These are phyloP conservation scores for Suhomyces sp. DNA, from an alignment of 805 yeast species.

Conservation along the genomic window DNA sequence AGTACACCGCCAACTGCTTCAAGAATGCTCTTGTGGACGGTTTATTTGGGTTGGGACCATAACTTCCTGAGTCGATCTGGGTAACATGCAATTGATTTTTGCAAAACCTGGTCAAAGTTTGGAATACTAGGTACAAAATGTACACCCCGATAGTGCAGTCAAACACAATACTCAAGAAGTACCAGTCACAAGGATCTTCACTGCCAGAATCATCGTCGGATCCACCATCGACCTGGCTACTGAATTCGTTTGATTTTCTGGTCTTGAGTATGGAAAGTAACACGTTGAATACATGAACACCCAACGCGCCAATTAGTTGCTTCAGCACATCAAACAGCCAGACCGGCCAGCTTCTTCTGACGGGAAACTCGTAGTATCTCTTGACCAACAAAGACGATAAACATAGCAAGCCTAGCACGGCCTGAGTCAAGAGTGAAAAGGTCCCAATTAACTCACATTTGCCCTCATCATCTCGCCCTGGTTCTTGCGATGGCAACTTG, in stretches of 20 bases:
- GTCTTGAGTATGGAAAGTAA: constrained; percentile 61
- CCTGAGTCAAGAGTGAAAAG: constrained; percentile 77
- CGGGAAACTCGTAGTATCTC: constrained; percentile 74
- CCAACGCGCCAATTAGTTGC: constrained; percentile 83
- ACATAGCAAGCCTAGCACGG: constrained; percentile 71
- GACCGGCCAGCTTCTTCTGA: constrained; percentile 77
- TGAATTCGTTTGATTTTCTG: constrained; percentile 1
- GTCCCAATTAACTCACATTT: constrained; percentile 67
- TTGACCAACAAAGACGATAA: constrained; percentile 70
- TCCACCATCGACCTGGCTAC: not conserved
- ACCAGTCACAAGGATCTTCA: constrained; percentile 86
- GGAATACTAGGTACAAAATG: constrained; percentile 56
- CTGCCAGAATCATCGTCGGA: constrained; percentile 3
- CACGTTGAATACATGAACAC: constrained; percentile 77
- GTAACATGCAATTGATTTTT: constrained; percentile 41
- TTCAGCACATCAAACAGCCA: constrained; percentile 91
- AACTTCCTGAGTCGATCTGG: constrained; percentile 52
- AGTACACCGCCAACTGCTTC: constrained; percentile 70
- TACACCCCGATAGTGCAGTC: constrained; percentile 96
- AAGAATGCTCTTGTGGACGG: constrained; percentile 51
- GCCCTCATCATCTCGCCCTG: constrained; percentile 18
- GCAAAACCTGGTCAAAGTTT: constrained; percentile 40
- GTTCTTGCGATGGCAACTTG: not conserved
- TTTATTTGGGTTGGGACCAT: constrained; percentile 61
- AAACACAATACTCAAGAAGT: constrained; percentile 79